Conservation (phyloP, 352 stramenopile species). For the Phytophthora colocasiae region DNA sequence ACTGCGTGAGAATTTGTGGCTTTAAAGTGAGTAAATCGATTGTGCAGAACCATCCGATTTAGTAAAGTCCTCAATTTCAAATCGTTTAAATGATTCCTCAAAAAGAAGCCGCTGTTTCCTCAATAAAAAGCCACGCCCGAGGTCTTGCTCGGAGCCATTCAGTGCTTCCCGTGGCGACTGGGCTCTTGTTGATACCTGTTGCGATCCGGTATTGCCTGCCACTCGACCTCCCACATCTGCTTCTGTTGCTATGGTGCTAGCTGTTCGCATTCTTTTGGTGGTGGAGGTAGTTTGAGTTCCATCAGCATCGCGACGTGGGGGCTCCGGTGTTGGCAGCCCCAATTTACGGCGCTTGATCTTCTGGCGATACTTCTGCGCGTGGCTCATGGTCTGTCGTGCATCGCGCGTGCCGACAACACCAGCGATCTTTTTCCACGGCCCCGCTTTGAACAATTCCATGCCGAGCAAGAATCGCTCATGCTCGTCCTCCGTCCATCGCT, state of each 20-base stretch:
- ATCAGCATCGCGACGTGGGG: not conserved
- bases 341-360: constrained; percentile 52
- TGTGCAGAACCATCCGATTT: no score
- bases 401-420: constrained; percentile 53
- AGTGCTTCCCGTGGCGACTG: constrained; percentile 27
- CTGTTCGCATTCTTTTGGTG: constrained; percentile 29
- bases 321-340: constrained; percentile 7
- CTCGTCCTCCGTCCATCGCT: constrained; percentile 54
- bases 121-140: no score
- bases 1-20: no score
- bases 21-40: no score
- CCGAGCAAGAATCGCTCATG: constrained; percentile 58
- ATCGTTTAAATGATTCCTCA: no score
- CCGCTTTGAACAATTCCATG: constrained; percentile 54
- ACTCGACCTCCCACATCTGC: constrained; percentile 15
- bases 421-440: constrained; percentile 58
- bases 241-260: constrained; percentile 1
- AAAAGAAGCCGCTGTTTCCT: no score
- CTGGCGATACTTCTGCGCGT: constrained; percentile 66
- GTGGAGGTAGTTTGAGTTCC: constrained; percentile 2
- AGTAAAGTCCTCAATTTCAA: no score
- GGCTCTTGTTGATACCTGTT: constrained; percentile 24
- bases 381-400: constrained; percentile 61
- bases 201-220: not conserved
- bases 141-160: constrained; percentile 2